phyloP scores from a whole-genome alignment of 2,329 filamentous ascomycete genomes.

The Paracoccidioides brasiliensis region DNA sequence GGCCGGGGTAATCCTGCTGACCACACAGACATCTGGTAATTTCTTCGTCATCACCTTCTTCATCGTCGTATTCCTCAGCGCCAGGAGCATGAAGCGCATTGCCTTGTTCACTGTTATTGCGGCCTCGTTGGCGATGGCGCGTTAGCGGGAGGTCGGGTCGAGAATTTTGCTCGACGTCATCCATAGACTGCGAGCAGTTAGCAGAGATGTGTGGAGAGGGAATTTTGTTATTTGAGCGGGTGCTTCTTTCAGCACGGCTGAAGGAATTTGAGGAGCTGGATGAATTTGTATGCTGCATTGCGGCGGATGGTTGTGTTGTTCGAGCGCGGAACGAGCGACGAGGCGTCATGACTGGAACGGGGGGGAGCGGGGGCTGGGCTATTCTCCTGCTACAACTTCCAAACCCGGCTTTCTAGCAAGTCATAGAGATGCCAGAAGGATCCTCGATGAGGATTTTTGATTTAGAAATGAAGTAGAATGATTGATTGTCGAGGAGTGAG shows the following conservation, averaged over 20 bases:
- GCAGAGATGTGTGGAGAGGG: conserved; percentile 60
- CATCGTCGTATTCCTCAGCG: conserved; percentile 32
- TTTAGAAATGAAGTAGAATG: conserved; percentile 1
- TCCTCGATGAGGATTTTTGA: conserved; percentile 2
- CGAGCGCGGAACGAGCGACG: conserved; percentile 88
- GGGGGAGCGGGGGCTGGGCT: neutral
- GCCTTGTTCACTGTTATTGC: conserved; percentile 48
- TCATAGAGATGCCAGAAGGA: conserved; percentile 7
- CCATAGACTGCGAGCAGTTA: conserved; percentile 37
- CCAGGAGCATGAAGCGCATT: conserved; percentile 29
- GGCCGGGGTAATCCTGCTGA: conserved; percentile 86
- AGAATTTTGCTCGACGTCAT: conserved; percentile 39
- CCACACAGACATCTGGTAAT: conserved; percentile 92
- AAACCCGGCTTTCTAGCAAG: conserved; percentile 3
- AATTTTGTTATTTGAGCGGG: conserved; percentile 58
- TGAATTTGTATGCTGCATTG: conserved; percentile 63
- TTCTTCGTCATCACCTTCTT: conserved; percentile 73
- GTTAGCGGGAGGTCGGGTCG: conserved; percentile 54
- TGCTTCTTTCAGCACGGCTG: conserved; percentile 59
- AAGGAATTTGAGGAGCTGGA: conserved; percentile 61
- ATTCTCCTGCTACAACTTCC: neutral
- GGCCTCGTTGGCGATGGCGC: conserved; percentile 58
- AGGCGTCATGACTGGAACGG: conserved; percentile 44
- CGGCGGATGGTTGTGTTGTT: conserved; percentile 52
- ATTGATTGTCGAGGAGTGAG: conserved; percentile 7